These are phyloP conservation scores for Backusella macrospora DNA, from an alignment of 192 early-diverging fungal genomes.

Conservation along the genomic window DNA sequence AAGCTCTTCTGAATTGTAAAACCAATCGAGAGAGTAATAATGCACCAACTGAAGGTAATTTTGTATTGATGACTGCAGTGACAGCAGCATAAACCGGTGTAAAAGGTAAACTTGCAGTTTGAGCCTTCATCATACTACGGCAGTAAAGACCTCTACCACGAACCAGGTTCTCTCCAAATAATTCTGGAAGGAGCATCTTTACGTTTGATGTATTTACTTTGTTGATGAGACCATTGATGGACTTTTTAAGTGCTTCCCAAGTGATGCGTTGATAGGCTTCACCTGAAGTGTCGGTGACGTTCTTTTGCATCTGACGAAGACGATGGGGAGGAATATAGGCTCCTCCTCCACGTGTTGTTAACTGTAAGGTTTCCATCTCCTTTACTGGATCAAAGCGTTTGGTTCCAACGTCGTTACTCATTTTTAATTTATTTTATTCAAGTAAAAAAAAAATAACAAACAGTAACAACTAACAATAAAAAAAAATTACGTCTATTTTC, in stretches of 20 bases:
- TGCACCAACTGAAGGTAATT: conserved; percentile 89
- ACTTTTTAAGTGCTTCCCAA: conserved; percentile 95
- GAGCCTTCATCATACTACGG: conserved; percentile 87
- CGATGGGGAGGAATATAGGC: conserved; percentile 87
- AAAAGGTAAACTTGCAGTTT: conserved; percentile 83
- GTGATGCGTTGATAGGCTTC: conserved; percentile 84
- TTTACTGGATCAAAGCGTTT: conserved; percentile 40
- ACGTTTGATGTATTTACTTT: conserved; percentile 92
- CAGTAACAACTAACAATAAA: not conserved
- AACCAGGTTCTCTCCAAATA: conserved; percentile 90
- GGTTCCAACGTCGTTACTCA: conserved; percentile 17
- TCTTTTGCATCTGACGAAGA: conserved; percentile 73
- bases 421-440: conserved; percentile 11
- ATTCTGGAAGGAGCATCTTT: conserved; percentile 84
- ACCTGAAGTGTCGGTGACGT: conserved; percentile 68
- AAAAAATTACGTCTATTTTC: not conserved
- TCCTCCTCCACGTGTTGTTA: conserved; percentile 63
- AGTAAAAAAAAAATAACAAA: not conserved
- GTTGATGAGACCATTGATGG: conserved; percentile 94
- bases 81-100: conserved; percentile 91
- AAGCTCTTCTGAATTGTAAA: conserved; percentile 88
- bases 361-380: conserved; percentile 46
- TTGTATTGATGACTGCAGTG: conserved; percentile 90
- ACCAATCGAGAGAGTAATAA: conserved; percentile 83
- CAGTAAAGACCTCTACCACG: conserved; percentile 90